Conservation (phyloP, 306 rosid species). For the Nissolia schottii region DNA sequence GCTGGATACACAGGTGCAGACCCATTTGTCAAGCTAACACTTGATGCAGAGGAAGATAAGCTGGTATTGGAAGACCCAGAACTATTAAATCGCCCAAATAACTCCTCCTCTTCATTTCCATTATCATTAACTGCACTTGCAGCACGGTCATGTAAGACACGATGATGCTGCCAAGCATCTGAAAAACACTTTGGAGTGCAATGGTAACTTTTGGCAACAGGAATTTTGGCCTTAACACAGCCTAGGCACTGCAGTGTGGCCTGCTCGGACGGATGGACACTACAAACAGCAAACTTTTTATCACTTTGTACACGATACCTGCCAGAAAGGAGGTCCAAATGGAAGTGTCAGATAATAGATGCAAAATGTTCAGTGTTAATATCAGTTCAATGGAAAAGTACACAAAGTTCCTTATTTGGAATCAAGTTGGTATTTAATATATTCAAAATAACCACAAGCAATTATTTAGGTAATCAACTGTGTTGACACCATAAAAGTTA, state of each 20-base stretch:
- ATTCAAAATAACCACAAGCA: not conserved
- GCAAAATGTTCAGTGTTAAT: not conserved
- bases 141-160: constrained; percentile 96
- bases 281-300: constrained; percentile 84
- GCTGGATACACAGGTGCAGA: constrained; percentile 80
- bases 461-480: not conserved
- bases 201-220: constrained; percentile 87
- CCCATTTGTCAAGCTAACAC: constrained; percentile 74
- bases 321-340: constrained; percentile 23
- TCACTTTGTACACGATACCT: constrained; percentile 98
- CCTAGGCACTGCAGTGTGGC: constrained; percentile 97
- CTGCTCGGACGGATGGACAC: constrained; percentile 93
- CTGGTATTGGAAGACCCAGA: constrained; percentile 46
- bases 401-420: not conserved
- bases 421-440: not conserved
- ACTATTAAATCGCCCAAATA: constrained; percentile 75
- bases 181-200: constrained; percentile 97
- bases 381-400: not conserved
- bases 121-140: constrained; percentile 92
- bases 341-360: not conserved
- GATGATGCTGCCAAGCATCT: constrained; percentile 99
- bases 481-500: not conserved
- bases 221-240: constrained; percentile 87
- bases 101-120: constrained; percentile 93
- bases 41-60: constrained; percentile 66